These are phyloP conservation scores for Triticum turgidum DNA, from an alignment of 176 grass and related monocot genomes.

Conservation along the genomic window DNA sequence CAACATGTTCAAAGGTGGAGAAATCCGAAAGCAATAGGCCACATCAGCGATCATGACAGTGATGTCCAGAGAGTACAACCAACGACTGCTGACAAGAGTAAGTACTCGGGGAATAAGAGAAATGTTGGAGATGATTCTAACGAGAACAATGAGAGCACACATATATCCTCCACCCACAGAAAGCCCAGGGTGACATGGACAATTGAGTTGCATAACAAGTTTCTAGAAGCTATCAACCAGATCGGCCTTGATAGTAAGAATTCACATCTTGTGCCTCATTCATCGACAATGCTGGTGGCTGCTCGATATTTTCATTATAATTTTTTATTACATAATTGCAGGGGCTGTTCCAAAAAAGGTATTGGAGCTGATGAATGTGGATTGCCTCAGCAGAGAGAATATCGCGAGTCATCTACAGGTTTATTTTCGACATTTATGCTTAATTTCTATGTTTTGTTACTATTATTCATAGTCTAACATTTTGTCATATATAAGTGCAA, in stretches of 20 bases:
- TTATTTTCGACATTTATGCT: not conserved
- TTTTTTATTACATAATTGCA: slow-evolving; percentile 27
- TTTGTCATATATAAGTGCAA: not conserved
- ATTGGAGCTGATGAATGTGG: slow-evolving; percentile 58
- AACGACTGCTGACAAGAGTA: too few relatives aligned
- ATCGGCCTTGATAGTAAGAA: too few relatives aligned
- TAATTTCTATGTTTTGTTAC: not conserved
- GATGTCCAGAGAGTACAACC: too few relatives aligned
- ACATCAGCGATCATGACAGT: too few relatives aligned
- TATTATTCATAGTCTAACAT: not conserved
- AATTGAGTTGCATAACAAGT: too few relatives aligned
- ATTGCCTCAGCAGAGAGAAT: slow-evolving; percentile 56
- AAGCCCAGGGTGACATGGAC: too few relatives aligned
- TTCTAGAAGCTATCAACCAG: too few relatives aligned
- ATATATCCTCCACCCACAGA: too few relatives aligned
- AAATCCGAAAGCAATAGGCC: not conserved
- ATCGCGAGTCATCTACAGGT: slow-evolving; percentile 80
- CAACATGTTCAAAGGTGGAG: not conserved
- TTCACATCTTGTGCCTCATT: too few relatives aligned
- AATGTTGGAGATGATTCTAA: too few relatives aligned
- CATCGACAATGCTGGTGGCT: not conserved
- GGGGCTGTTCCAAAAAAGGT: slow-evolving; percentile 68
- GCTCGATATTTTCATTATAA: not conserved
- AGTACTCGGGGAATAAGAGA: too few relatives aligned
- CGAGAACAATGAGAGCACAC: too few relatives aligned